Base-by-base conservation (phyloP, 2,329 filamentous ascomycete species). In the Magnaporthiopsis incrustans region DNA sequence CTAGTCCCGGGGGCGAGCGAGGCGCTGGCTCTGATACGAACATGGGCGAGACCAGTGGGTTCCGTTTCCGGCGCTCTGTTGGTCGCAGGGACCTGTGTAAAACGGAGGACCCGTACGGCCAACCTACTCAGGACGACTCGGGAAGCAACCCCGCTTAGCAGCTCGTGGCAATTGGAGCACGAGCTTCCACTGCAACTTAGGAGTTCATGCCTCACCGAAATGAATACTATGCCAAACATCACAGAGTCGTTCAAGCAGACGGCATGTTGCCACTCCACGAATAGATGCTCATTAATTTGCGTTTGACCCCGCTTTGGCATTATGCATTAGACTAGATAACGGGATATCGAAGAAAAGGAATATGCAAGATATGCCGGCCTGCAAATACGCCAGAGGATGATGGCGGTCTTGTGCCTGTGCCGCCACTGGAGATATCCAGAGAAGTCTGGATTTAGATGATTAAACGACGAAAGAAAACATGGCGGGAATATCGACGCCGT, bases 301-400 rank as follows among this genome's bases (percentile, higher is more conserved):
- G 44, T 25, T 53, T 53, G 44, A n/a, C 44, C 44, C n/a, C n/a
- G 44, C 44, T 53, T 53, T 22, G 12, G 44, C 44, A 53, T 53
- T 53, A 53, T 53, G 44, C 44, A 53, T 53, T 53, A 53, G 44
- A n/a, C 44, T 53, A 53, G n/a, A 53, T 53, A 53, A 53, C n/a
- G 44, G 44, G 18, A 53, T 53, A 53, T 53, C 44, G 22, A n/a
- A 53, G 44, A 53, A 53, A 53, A 50, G 12, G 22, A 53, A 53
- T 3, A 25, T n/a, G 44, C 22, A n/a, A 22, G n/a, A 53, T 53
- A n/a, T 53, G 22, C 44, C 44, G 22, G n/a, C n/a, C 44, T n/a
- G 22, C 44, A 53, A 25, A 53, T 53, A 25, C n/a, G 44, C 44
- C 18, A 53, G n/a, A n/a, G 22, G 18, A 8, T 53, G 44, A 22